Evolutionary conservation across 495 filamentous ascomycete species (phyloP), one percentile per base, ranked within the genome.

Genomic region (Penicillium ochrochloron): DNA sequence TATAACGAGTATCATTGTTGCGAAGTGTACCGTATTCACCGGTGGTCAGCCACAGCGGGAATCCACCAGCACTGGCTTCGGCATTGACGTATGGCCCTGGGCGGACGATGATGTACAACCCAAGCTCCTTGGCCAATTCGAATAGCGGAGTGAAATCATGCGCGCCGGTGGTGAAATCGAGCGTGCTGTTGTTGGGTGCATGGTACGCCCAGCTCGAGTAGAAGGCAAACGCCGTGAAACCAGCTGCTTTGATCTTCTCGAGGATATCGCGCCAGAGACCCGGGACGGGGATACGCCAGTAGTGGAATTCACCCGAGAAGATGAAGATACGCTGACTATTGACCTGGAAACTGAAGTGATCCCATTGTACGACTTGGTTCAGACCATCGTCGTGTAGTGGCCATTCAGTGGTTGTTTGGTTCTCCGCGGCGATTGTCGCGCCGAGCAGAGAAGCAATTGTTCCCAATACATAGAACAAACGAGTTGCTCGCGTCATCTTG

Each of bases 211-310:
- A 86, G 71, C 81, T 78, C 29, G 80, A 78, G 68, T 88, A 88
- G 63, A 88, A 80, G 19, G 84, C 78, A 52, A 83, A 81, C 0
- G 79, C 78, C 17, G 83, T 84, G 66, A 85, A 84, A 7, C 86
- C 86, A 17, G 84, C 80, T 14, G 87, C 86, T 72, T 88, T 89
- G 60, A 88, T 81, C 69, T 89, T 89, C 67, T 89, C 78, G 1
- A 88, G 76, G 25, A 88, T 76, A 67, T 88, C 86, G 17, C 80
- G 72, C 85, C 86, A 88, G 9, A 89, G 72, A 17, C 78, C 82
- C 1, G 85, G 86, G 6, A 86, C 84, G 0, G 85, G 85, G 39
- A 85, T 79, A 41, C 84, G 81, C 82, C 82, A 86, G 69, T 87
- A 88, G 66, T 89, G 86, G 37, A 88, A 83, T 58, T 89, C 86